Percentiles rank a stretch among this genome's conserved stretches.
phyloP scores from a whole-genome alignment of 2,329 filamentous ascomycete genomes.

The Cyclaneusma minus region DNA sequence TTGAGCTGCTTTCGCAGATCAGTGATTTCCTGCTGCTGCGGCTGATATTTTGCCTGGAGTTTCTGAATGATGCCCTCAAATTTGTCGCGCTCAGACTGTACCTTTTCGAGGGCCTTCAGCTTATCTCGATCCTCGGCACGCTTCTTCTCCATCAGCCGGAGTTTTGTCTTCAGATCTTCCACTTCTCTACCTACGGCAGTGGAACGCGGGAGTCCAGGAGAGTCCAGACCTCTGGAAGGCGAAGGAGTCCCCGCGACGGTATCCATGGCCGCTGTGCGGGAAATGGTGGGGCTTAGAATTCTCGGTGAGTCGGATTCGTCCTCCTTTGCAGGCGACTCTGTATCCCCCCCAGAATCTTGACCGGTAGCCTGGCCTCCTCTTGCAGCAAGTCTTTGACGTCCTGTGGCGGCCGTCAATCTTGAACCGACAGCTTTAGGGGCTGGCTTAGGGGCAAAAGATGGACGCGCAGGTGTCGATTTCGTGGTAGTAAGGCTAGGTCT shows the following conservation, averaged over 20 bases:
- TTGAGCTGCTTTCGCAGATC: conserved; percentile 66
- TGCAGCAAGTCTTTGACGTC: conserved; percentile 9
- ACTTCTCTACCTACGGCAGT: conserved; percentile 48
- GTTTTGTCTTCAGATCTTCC: conserved; percentile 77
- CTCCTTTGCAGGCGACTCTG: no score
- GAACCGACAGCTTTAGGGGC: conserved; percentile 12
- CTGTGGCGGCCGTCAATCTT: conserved; percentile 6
- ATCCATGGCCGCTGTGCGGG: conserved; percentile 4
- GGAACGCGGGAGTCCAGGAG: conserved; percentile 28
- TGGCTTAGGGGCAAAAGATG: no score
- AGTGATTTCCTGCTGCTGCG: conserved; percentile 63
- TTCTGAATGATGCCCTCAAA: conserved; percentile 81
- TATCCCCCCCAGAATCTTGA: conserved; percentile 13
- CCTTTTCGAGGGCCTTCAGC: conserved; percentile 59
- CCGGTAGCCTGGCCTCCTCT: conserved; percentile 9
- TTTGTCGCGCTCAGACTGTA: conserved; percentile 62
- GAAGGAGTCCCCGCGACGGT: conserved; percentile 5
- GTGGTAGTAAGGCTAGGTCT: conserved; percentile 6
- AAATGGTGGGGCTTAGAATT: conserved; percentile 3
- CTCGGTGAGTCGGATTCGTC: no score
- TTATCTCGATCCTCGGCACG: conserved; percentile 73
- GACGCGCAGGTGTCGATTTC: conserved; percentile 7
- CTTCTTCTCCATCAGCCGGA: conserved; percentile 79
- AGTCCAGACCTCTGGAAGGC: conserved; percentile 5
- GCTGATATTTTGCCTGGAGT: conserved; percentile 75